Percentiles rank a stretch among this genome's conserved stretches.
Evolutionary conservation across 352 stramenopile species (phyloP).

Genomic region (Phytophthora vignae): DNA sequence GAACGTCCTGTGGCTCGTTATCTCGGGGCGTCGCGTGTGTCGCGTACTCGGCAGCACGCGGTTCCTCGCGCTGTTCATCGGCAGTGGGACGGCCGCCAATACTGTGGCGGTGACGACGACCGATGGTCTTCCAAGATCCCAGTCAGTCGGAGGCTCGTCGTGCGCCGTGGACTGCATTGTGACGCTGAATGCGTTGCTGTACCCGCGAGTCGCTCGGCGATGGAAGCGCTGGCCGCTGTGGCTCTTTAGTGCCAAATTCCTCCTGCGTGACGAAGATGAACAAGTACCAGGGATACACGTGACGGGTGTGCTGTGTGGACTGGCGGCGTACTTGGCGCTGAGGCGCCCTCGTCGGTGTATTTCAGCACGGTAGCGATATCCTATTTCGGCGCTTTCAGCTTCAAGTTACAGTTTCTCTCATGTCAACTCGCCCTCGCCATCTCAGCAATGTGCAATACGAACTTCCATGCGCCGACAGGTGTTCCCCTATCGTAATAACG

Average conservation of each 20-base stretch:
- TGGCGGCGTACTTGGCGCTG: slow-evolving; percentile 24
- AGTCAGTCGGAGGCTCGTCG: slow-evolving; percentile 10
- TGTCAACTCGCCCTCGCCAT: too few species aligned
- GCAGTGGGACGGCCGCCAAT: slow-evolving; percentile 20
- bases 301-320: slow-evolving; percentile 26
- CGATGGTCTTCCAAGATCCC: slow-evolving; percentile 1
- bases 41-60: slow-evolving; percentile 17
- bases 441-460: too few species aligned
- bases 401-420: too few species aligned
- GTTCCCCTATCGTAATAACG: too few species aligned
- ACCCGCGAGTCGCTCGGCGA: slow-evolving; percentile 22
- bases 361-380: neutral
- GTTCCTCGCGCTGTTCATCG: slow-evolving; percentile 21
- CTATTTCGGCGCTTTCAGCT: too few species aligned
- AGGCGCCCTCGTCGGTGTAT: slow-evolving; percentile 15
- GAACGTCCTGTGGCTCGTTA: slow-evolving; percentile 19
- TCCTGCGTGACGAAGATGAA: slow-evolving; percentile 29
- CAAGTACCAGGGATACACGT: slow-evolving; percentile 6
- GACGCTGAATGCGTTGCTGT: slow-evolving; percentile 35
- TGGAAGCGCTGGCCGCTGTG: slow-evolving; percentile 33
- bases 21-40: slow-evolving; percentile 27
- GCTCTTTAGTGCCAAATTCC: slow-evolving; percentile 27
- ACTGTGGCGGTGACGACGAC: slow-evolving; percentile 11
- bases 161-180: slow-evolving; percentile 31
- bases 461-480: too few species aligned